Conservation (phyloP, 345 rosid species). For the Populus tremula region DNA sequence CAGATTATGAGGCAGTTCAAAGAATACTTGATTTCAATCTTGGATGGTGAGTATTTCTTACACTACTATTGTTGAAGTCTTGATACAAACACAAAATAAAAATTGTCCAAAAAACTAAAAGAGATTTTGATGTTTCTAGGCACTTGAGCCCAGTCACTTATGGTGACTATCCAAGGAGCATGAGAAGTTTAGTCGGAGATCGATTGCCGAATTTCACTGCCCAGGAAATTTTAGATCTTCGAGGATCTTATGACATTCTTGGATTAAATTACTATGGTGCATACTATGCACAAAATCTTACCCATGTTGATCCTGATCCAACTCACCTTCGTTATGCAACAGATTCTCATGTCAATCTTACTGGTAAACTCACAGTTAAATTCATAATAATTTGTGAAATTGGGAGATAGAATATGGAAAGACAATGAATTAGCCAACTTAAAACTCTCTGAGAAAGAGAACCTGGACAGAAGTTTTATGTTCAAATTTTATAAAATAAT, state of each 20-base stretch:
- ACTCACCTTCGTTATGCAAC: neutral
- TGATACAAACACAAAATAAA: neutral
- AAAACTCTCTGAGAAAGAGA: neutral
- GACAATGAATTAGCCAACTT: neutral
- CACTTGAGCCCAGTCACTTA: slow-evolving; percentile 6
- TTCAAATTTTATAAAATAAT: too few relatives aligned
- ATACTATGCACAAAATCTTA: slow-evolving; percentile 2
- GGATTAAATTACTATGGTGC: slow-evolving; percentile 16
- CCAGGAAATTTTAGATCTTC: neutral
- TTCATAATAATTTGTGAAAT: too few relatives aligned
- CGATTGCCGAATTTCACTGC: slow-evolving; percentile 1
- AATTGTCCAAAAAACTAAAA: too few relatives aligned
- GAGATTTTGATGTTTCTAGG: neutral
- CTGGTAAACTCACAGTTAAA: neutral
- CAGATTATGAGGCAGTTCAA: neutral
- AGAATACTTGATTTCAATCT: neutral
- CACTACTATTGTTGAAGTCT: neutral
- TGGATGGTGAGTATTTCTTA: slow-evolving; percentile 4
- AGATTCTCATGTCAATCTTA: neutral
- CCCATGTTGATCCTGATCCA: neutral
- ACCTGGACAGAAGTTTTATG: too few relatives aligned
- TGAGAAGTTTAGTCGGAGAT: slow-evolving; percentile 8
- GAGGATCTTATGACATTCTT: slow-evolving; percentile 14
- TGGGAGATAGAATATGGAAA: neutral
- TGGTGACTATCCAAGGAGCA: slow-evolving; percentile 15